phyloP scores from a whole-genome alignment of 2,329 filamentous ascomycete genomes.

The Colletotrichum falcatum region DNA sequence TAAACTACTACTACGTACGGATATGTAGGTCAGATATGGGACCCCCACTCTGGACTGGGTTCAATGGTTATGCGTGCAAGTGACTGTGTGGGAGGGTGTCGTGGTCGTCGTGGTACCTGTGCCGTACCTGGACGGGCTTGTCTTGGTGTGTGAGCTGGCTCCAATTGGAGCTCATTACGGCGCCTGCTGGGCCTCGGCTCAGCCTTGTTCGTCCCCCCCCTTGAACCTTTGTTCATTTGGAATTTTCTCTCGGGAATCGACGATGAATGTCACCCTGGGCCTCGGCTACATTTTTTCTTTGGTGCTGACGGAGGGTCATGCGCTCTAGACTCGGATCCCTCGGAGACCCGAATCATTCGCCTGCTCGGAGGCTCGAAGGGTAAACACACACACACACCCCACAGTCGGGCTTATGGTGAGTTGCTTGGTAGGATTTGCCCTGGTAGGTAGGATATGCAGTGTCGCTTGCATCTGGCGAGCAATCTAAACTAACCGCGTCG shows the following conservation, averaged over 20 bases:
- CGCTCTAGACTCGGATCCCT: background rate
- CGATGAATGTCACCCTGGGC: background rate
- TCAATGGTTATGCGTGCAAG: constrained; percentile 5
- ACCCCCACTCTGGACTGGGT: constrained; percentile 16
- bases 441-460: background rate
- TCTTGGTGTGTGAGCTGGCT: background rate
- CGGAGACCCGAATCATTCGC: background rate
- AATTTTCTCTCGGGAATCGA: background rate
- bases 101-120: background rate
- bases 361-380: background rate
- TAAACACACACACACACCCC: background rate
- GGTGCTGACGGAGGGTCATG: background rate
- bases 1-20: too few species aligned
- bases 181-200: constrained; percentile 35
- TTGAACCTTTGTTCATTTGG: background rate
- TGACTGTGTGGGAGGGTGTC: background rate
- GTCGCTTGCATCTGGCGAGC: background rate
- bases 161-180: background rate
- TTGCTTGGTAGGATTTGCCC: background rate
- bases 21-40: too few species aligned
- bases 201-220: too few species aligned
- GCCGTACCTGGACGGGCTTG: background rate
- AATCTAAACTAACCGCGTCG: background rate
- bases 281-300: background rate
- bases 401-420: background rate